Base-by-base conservation (phyloP, 2,329 filamentous ascomycete species). In the Penicillium sp. region DNA sequence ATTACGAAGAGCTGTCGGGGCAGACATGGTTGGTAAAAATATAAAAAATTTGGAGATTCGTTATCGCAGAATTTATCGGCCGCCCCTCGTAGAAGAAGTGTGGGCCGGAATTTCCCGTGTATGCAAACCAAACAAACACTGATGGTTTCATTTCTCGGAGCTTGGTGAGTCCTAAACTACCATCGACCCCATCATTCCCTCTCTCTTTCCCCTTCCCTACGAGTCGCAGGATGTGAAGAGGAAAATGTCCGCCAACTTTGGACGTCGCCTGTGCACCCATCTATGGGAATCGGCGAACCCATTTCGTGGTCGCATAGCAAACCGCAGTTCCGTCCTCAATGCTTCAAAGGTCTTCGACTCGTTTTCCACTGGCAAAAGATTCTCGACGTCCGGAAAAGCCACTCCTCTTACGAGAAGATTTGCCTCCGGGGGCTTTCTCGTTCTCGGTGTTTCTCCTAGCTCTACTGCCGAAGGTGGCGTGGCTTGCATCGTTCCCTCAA, bases 341-440 rank as follows among this genome's bases (percentile, higher is more conserved):
- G n/a, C 42, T 18, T 50, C 53, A 28, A 56, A 40, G 31, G 20
- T 52, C 23, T 50, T 53, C 31, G 54, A 60, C 50, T 55, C 50
- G 8, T 43, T 52, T 32, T 39, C 54, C 39, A 52, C 23, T 38
- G 40, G 44, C 13, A 52, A 45, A 29, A 52, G 50, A 28, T 57
- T 66, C 31, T 61, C 53, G 28, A 55, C 62, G 5, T 49, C 59
- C 9, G 59, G 47, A 23, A 66, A 60, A 50, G 59, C 65, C 24
- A 65, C 67, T 48, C 72, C 76, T 61, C 68, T 76, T 23, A 75
- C 74, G 9, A 75, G 73, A 50, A 78, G 76, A 59, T 79, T 80
- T 60, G 76, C 78, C 29, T 81, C 79, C 1, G 77, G 80, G 23
- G 76, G 80, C 5, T 68, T 81, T 31, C 67, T 82, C 24, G 73